Conservation (phyloP, 2,329 filamentous ascomycete species). For the Neofusicoccum laricinum region DNA sequence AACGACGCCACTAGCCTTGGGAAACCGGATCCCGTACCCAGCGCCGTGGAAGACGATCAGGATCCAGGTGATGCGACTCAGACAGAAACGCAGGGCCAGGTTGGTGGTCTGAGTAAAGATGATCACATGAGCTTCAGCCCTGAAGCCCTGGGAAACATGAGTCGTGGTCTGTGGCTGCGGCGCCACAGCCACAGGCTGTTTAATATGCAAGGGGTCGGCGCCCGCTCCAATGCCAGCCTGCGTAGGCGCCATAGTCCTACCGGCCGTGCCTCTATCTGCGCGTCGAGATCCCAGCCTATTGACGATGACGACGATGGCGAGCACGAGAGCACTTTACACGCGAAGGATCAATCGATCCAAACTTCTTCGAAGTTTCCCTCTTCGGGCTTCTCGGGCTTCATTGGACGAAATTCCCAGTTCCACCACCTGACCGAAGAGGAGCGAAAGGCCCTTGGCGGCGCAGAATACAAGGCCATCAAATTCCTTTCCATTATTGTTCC, state of each 20-base stretch:
- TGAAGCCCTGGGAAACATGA: conserved; percentile 22
- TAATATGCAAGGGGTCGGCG: conserved; percentile 35
- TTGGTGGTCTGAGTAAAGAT: not conserved
- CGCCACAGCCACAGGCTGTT: conserved; percentile 25
- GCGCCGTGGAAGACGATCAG: not conserved
- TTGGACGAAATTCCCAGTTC: conserved; percentile 52
- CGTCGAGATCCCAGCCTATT: not conserved
- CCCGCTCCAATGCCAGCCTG: conserved; percentile 28
- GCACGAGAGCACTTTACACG: not conserved
- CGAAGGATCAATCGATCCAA: not conserved
- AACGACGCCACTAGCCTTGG: not conserved
- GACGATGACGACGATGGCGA: not conserved
- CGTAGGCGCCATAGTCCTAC: conserved; percentile 17
- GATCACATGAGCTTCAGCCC: conserved; percentile 31
- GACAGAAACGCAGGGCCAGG: not conserved
- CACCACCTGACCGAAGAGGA: conserved; percentile 53
- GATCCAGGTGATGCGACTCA: not conserved
- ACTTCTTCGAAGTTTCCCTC: conserved; percentile 20
- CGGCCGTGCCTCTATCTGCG: not conserved
- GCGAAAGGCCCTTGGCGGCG: conserved; percentile 58
- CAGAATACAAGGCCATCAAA: conserved; percentile 62
- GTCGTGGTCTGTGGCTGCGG: conserved; percentile 10
- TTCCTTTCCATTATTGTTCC: conserved; percentile 60
- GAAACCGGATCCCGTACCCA: not conserved
- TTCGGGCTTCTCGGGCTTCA: conserved; percentile 30